Percentiles rank a stretch among this genome's conserved stretches.
phyloP scores from a whole-genome alignment of 345 rosid genomes.

The Aethionema arabicum region DNA sequence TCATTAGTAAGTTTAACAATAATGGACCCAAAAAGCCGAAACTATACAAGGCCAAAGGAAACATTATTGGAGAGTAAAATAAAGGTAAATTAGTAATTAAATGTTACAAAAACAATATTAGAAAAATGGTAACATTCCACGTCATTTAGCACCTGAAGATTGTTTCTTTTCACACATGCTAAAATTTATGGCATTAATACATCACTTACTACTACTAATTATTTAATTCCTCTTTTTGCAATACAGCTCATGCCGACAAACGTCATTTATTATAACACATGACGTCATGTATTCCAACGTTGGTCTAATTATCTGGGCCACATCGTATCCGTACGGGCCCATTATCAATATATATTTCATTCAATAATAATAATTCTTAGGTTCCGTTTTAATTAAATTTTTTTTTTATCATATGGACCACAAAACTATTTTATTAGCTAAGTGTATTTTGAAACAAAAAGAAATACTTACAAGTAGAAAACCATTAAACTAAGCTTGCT shows the following conservation, averaged over 20 bases:
- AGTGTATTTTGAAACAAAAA: too few relatives aligned
- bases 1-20: background rate
- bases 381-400: too few relatives aligned
- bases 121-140: constrained; percentile 12
- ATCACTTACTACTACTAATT: background rate
- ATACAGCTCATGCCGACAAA: constrained; percentile 23
- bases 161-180: constrained; percentile 15
- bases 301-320: constrained; percentile 6
- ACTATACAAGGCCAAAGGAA: constrained; percentile 24
- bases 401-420: too few relatives aligned
- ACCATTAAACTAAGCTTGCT: too few relatives aligned
- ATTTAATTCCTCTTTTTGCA: background rate
- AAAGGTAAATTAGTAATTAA: constrained; percentile 12
- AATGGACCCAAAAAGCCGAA: constrained; percentile 28
- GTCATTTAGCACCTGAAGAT: constrained; percentile 18
- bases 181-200: background rate
- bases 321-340: background rate
- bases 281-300: constrained; percentile 19
- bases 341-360: background rate
- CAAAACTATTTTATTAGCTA: too few relatives aligned
- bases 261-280: constrained; percentile 16
- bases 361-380: too few relatives aligned
- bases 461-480: too few relatives aligned
- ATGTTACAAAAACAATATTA: background rate
- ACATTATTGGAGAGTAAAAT: background rate